Evolutionary conservation across 305 asterid species (phyloP), one percentile per base, ranked within the genome.

Genomic region (Plantago lanceolata): DNA sequence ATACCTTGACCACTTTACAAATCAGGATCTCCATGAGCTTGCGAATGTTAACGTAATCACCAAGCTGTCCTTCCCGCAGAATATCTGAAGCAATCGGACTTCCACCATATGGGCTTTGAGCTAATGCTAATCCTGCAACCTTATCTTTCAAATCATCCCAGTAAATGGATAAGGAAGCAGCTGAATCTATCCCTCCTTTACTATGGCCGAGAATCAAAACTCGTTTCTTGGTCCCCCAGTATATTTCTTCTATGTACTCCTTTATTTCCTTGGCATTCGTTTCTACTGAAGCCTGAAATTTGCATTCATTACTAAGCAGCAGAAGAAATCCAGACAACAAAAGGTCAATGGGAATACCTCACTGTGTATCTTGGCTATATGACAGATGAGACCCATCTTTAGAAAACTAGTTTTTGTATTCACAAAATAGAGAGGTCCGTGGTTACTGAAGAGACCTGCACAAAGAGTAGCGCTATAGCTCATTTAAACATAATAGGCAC

Each of bases 91-190:
- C 96, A 68, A 92, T 92, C 28, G 98, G 98, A 68, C 86, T 86
- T 59, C 98, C 98, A 66, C 96, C 98, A 58, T 86, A 92, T n/a
- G 98, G 98, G 63, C 96, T 92, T 78, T 89, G 98, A n/a, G 95
- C 80, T 67, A 92, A 76, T 47, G 87, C 96, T 70, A 92, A 74
- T 48, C 98, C 98, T 2, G 93, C 96, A 61, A 92, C 96, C 82
- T 92, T 92, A 62, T 85, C 96, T 78, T 91, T 88, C 71, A 88
- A 78, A 33, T 84, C 94, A 57, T 79, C 79, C 98, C 98, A 91
- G 72, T 86, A 84, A 76, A 91, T 86, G 63, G 96, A 91, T 65
- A 91, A 61, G 71, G 90, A 81, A 57, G 98, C 98, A 63, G 98
- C 98, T 33, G 94, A 76, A 78, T 91, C 98, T 26, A 91, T 75